phyloP scores from a whole-genome alignment of 352 stramenopile genomes.

The Thalassiosira hispida region DNA sequence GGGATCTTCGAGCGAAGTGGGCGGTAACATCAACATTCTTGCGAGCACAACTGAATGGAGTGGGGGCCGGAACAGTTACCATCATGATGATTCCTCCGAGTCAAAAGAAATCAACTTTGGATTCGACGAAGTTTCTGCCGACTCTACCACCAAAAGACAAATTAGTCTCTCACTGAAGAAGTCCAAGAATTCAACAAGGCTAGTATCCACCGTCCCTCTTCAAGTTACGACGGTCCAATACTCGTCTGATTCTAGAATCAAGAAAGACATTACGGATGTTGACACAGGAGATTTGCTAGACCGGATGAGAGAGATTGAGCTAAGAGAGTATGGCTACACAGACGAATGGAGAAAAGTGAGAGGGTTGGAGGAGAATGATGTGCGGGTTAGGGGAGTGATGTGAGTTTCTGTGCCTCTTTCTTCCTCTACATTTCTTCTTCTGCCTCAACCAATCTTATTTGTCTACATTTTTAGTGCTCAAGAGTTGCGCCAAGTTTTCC shows the following conservation, averaged over 20 bases:
- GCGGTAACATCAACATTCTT: conserved; percentile 54
- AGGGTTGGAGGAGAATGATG: conserved; percentile 82
- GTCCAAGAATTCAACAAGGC: conserved; percentile 45
- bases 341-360: conserved; percentile 90
- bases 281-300: conserved; percentile 91
- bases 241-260: conserved; percentile 92
- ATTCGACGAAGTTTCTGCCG: conserved; percentile 37
- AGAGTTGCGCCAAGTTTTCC: conserved; percentile 90
- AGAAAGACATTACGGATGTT: conserved; percentile 90
- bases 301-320: conserved; percentile 87
- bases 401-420: conserved; percentile 86
- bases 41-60: conserved; percentile 22
- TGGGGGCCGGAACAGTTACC: neutral
- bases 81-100: neutral
- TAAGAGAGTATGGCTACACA: conserved; percentile 92
- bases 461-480: conserved; percentile 96
- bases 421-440: too few relatives aligned
- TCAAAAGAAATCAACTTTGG: conserved; percentile 51
- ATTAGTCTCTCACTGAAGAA: conserved; percentile 39
- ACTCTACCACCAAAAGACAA: conserved; percentile 20
- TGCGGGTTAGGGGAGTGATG: conserved; percentile 85
- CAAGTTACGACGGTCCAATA: conserved; percentile 92
- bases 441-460: too few relatives aligned
- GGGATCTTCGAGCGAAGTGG: conserved; percentile 8
- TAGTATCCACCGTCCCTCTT: conserved; percentile 77